phyloP scores from a whole-genome alignment of 768 basidiomycete species.

The Amanita fuliginea region DNA sequence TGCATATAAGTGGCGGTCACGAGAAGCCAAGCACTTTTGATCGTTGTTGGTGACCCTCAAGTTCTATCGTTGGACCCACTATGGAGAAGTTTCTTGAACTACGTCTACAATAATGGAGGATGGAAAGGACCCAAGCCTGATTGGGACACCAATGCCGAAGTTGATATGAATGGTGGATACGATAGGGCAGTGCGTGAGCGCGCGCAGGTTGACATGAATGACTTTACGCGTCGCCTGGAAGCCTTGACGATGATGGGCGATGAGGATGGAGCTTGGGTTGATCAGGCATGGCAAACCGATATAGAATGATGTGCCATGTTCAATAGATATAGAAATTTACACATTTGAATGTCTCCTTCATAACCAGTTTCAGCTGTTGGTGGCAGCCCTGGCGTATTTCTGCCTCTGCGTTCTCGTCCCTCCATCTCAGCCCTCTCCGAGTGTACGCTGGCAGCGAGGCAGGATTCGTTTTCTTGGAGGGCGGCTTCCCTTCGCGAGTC shows the following conservation, averaged over 20 bases:
- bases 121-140: slow-evolving; percentile 35
- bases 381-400: no score
- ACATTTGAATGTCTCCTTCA: no score
- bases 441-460: no score
- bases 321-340: no score
- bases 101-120: slow-evolving; percentile 39
- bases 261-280: slow-evolving; percentile 10
- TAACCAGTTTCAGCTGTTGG: no score
- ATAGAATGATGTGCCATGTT: no score
- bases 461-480: no score
- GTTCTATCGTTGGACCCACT: slow-evolving; percentile 52
- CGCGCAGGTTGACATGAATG: slow-evolving; percentile 23
- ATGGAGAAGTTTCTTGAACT: slow-evolving; percentile 52
- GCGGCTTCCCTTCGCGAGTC: no score
- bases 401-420: no score
- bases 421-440: no score
- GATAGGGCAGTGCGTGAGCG: slow-evolving; percentile 12
- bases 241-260: slow-evolving; percentile 10
- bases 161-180: slow-evolving; percentile 14
- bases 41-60: slow-evolving; percentile 49
- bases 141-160: slow-evolving; percentile 33
- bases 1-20: slow-evolving; percentile 69
- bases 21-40: slow-evolving; percentile 51
- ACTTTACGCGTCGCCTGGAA: slow-evolving; percentile 20
- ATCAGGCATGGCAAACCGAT: background rate